Base-by-base conservation (phyloP, 176 grass and related monocot species). In the Eragrostis nindensis region DNA sequence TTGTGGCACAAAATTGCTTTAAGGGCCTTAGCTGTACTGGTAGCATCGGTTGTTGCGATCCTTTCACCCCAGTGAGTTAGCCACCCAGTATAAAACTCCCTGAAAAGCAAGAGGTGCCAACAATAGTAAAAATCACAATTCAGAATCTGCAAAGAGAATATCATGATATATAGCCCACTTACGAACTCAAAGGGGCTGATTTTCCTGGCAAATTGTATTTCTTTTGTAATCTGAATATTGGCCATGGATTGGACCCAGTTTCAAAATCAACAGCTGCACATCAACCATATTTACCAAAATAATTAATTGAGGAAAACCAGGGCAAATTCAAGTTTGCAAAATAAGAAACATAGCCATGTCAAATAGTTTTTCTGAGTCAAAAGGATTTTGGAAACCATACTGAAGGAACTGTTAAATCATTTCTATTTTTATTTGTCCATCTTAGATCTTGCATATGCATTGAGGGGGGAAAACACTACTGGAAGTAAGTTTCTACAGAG, bases 1-100 rank as follows among this genome's bases (percentile, higher is more conserved):
- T 98, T 93, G 80, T 5, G 47, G 80, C 90, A 94, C 72, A 98
- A 78, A 88, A 98, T 98, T 30, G 39, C 79, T 83, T 89, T 79
- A 53, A 98, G 88, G 53, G 87, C 90, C 57, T 67, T 70, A 68
- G 95, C 90, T 73, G 95, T 98, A 73, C 59, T 70, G 26, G 65
- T 81, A 53, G 88, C 90, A 87, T 79, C 81, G 60, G 95, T 94
- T 49, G 70, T 90, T 76, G 86, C 81, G 14, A 87, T 90, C 14
- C 76, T 71, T 86, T 98, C 92, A 40, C 95, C 92, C 95, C 95
- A 98, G 62, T 98, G 95, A 25, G 95, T 93, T 69, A 98, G 82
- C 95, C 95, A 98, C 84, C 95, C 92, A 54, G 95, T 98, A 87
- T 98, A 98, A 88, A 98, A 98, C 86, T 98, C 95, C 42, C 95